Conservation (phyloP, 2,329 filamentous ascomycete genomes). For the Periconia macrospinosa region DNA sequence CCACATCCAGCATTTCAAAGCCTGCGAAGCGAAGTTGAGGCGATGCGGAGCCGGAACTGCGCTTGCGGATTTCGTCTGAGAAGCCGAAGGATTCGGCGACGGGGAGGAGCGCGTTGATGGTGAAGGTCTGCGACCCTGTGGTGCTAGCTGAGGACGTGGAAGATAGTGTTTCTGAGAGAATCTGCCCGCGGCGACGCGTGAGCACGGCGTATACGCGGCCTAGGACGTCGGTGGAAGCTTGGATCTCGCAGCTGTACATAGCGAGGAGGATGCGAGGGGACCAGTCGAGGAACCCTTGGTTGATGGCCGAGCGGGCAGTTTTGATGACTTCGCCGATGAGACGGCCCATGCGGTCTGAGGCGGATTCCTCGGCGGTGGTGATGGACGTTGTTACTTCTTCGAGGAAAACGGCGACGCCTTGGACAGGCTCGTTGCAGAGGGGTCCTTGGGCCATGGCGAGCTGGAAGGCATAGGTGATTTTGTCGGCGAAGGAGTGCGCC, state of each 20-base stretch:
- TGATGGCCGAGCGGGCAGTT: constrained; percentile 80
- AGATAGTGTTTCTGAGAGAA: constrained; percentile 88
- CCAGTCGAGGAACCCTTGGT: constrained; percentile 90
- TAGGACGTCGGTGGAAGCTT: constrained; percentile 92
- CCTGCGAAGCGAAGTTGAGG: constrained; percentile 93
- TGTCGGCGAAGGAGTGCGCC: constrained; percentile 78
- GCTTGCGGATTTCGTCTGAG: constrained; percentile 92
- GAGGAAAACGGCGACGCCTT: constrained; percentile 88
- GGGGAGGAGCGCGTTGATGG: constrained; percentile 82
- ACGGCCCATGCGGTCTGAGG: constrained; percentile 67
- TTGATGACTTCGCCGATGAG: constrained; percentile 93
- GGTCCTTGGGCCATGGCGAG: constrained; percentile 86
- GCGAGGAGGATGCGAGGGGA: constrained; percentile 91
- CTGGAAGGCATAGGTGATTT: constrained; percentile 92
- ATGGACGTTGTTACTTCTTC: constrained; percentile 72
- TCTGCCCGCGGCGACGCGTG: constrained; percentile 86
- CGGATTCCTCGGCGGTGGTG: constrained; percentile 54
- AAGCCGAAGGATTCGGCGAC: constrained; percentile 97
- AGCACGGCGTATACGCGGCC: constrained; percentile 96
- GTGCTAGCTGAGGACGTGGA: constrained; percentile 96
- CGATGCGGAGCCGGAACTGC: constrained; percentile 84
- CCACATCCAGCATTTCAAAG: constrained; percentile 89
- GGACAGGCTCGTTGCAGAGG: constrained; percentile 88
- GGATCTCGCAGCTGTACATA: constrained; percentile 98
- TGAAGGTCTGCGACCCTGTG: constrained; percentile 92